Evolutionary conservation across 768 basidiomycete genomes (phyloP).

Genomic region (Neoboletus brunneissimus): DNA sequence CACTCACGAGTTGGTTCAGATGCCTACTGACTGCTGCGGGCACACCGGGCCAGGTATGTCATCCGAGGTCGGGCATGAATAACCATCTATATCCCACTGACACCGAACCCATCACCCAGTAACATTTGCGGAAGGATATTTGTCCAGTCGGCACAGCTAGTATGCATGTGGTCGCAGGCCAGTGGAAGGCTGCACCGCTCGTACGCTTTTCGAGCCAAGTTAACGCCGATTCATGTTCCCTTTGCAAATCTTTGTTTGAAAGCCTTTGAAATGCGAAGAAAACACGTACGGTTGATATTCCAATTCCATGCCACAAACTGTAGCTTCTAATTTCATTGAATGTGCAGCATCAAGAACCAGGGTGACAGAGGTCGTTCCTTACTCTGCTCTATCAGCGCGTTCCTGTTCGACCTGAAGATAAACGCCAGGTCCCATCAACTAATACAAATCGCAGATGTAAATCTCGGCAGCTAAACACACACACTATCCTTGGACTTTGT

Average conservation of each 20-base stretch:
- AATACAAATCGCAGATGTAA: neutral
- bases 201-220: neutral
- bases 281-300: neutral
- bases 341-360: neutral
- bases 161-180: neutral
- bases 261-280: neutral
- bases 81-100: neutral
- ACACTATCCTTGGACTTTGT: conserved; percentile 1
- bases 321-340: neutral
- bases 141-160: neutral
- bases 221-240: neutral
- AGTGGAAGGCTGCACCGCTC: neutral
- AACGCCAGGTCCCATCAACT: neutral
- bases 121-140: neutral
- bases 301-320: neutral
- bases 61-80: neutral
- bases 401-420: neutral
- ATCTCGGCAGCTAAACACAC: conserved; percentile 7
- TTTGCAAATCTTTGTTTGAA: neutral
- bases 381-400: too few relatives aligned
- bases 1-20: neutral
- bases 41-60: neutral
- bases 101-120: neutral
- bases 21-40: neutral
- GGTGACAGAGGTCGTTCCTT: neutral